Evolutionary conservation across 106 monocot species (phyloP).

Genomic region (Hemerocallis citrina): DNA sequence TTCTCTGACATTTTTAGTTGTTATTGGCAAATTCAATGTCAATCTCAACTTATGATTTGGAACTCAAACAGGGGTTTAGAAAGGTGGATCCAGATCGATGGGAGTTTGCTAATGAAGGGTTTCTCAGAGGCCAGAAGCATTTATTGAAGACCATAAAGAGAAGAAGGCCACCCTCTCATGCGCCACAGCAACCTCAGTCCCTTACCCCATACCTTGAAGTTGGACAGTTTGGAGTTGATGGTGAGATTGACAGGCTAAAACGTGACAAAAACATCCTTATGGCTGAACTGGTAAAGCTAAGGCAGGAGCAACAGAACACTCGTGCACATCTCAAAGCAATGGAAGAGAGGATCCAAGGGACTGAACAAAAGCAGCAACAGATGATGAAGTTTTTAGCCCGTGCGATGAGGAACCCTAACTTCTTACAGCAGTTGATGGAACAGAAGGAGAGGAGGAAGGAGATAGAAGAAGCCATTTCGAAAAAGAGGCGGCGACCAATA

Average conservation of each 20-base stretch:
- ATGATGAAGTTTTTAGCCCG: conserved; percentile 75
- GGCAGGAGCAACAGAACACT: conserved; percentile 77
- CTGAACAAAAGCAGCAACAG: conserved; percentile 65
- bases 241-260: conserved; percentile 52
- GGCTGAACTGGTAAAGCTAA: conserved; percentile 68
- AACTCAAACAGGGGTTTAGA: conserved; percentile 57
- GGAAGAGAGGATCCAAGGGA: conserved; percentile 53
- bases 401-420: conserved; percentile 59
- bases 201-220: conserved; percentile 44
- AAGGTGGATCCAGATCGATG: conserved; percentile 79
- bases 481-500: conserved; percentile 26
- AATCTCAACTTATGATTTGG: background rate
- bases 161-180: conserved; percentile 28
- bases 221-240: conserved; percentile 58
- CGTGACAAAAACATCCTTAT: conserved; percentile 68
- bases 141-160: conserved; percentile 64
- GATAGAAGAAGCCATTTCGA: conserved; percentile 26
- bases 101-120: conserved; percentile 79
- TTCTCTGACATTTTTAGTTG: too few relatives aligned
- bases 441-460: conserved; percentile 45
- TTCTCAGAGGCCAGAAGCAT: conserved; percentile 59
- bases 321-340: conserved; percentile 37
- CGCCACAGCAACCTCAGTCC: conserved; percentile 21
- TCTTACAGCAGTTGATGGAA: conserved; percentile 48
- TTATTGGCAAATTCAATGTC: background rate